phyloP scores from a whole-genome alignment of 2,329 filamentous ascomycete genomes.

The Fusarium albidum region DNA sequence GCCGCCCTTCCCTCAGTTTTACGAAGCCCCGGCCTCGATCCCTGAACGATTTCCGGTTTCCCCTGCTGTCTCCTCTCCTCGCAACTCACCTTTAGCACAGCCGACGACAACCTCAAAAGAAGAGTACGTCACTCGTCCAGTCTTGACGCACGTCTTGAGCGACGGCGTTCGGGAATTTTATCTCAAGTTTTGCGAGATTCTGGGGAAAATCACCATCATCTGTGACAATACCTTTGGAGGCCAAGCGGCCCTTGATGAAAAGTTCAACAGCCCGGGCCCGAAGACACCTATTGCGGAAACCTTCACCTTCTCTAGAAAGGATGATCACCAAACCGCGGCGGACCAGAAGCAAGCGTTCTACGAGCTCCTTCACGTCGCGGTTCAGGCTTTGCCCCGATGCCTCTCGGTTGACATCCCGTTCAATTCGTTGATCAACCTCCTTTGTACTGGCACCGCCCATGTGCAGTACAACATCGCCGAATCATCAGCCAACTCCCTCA shows the following conservation, averaged over 20 bases:
- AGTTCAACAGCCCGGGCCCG: slow-evolving; percentile 84
- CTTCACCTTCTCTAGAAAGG: slow-evolving; percentile 87
- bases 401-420: slow-evolving; percentile 90
- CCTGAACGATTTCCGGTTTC: slow-evolving; percentile 60
- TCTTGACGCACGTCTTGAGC: slow-evolving; percentile 69
- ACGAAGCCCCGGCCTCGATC: slow-evolving; percentile 48
- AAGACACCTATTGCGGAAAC: slow-evolving; percentile 96
- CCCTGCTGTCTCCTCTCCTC: slow-evolving; percentile 47
- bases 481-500: slow-evolving; percentile 91
- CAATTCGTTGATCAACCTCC: slow-evolving; percentile 89
- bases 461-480: slow-evolving; percentile 91
- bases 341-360: slow-evolving; percentile 97
- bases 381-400: slow-evolving; percentile 94
- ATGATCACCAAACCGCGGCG: slow-evolving; percentile 74
- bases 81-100: slow-evolving; percentile 38
- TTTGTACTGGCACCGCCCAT: slow-evolving; percentile 97
- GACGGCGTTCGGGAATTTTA: slow-evolving; percentile 88
- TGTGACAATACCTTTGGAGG: slow-evolving; percentile 98
- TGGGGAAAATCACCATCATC: slow-evolving; percentile 94
- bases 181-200: slow-evolving; percentile 88
- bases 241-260: slow-evolving; percentile 94
- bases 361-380: slow-evolving; percentile 91
- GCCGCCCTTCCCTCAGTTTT: slow-evolving; percentile 85
- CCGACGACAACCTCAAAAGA: slow-evolving; percentile 52
- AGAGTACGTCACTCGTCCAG: slow-evolving; percentile 72